Evolutionary conservation across 108 stramenopile genomes (phyloP), one percentile per base, ranked within the genome.

Genomic region (Skeletonema grethae): DNA sequence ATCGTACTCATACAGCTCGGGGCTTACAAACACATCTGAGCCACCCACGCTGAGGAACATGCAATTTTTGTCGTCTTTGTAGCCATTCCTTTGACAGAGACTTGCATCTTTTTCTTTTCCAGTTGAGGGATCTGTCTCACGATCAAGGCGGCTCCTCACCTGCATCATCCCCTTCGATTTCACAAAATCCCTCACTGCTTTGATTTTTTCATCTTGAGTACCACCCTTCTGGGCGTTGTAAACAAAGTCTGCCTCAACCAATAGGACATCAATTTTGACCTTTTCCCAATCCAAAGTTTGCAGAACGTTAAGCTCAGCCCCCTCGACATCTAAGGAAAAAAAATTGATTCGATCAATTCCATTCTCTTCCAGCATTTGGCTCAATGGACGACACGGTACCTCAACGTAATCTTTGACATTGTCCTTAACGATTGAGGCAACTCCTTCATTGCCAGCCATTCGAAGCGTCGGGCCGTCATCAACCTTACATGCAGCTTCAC

Each of bases 321-420:
- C 89, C 75, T 90, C 89, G 28, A 87, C 89, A 62, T 90, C 89
- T 69, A 90, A 60, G 10, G 86, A 87, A 20, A 90, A 79, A 35
- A 90, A 90, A 10, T 70, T 61, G 6, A 84, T 65, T 39, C 64
- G 43, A 30, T 48, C 64, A 13, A 50, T 34, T 10, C 71, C 68
- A 5, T 65, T 46, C 30, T 86, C 82, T 15, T 57, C 13, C 24
- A 88, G 61, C 3, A 76, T 65, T 5, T 70, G 74, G 22, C 79
- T 82, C 45, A 88, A 58, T 28, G 72, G 68, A 18, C 81, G 85
- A 60, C 85, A 88, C 36, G 85, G 84, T 7, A 88, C 77, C 12
- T 79, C 62, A 4, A 86, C 77, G 46, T 77, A 70, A 4, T 39
- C 56, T 29, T 57, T 64, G 43, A 34, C 76, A 18, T 61, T 70